Base-by-base conservation (phyloP, 352 stramenopile genomes). In the Phytophthora ramorum region DNA sequence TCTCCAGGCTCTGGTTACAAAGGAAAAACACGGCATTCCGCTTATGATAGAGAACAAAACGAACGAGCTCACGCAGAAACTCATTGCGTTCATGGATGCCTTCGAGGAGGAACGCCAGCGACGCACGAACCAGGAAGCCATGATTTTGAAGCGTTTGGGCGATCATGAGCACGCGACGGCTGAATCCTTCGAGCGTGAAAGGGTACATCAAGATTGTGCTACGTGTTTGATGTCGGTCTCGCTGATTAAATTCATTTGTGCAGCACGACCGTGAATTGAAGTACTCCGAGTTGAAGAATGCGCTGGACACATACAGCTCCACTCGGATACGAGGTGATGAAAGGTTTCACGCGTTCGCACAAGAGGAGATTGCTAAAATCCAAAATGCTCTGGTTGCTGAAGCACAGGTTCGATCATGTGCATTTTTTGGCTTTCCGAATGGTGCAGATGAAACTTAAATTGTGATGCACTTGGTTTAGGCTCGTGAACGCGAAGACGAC, bases 101-200 rank as follows among this genome's bases (percentile, higher is more conserved):
- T 96, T 98, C 46, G 80, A 97, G 43, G 77, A 86, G 5, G 95
- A 98, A 63, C 82, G 91, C 9, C 86, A 76, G 56, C 79, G 93
- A 52, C 81, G 93, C 17, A 72, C 92, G 4, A 78, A 79, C 16
- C 81, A 97, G 38, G 93, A 98, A 56, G 91, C 91, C n/a, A 73
- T 78, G 70, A 88, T 98, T 61, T 76, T 98, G 46, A 97, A 98
- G 76, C 92, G 96, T 10, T 78, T 98, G 30, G 89, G 91, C 56
- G 83, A 96, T 58, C 89, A 97, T 66, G 88, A 96, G 30, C 82
- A 94, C 52, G 66, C 75, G 2, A 90, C 80, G 6, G 69, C 78
- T n/a, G 85, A 93, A 66, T 77, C 87, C 7, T 93, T 94, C 26
- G 81, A 90, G 56, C 68, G 72, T 20, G 84, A 93, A 53, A 70